These are phyloP conservation scores for Medicago ruthenica DNA, from an alignment of 306 rosid genomes.

Conservation along the genomic window DNA sequence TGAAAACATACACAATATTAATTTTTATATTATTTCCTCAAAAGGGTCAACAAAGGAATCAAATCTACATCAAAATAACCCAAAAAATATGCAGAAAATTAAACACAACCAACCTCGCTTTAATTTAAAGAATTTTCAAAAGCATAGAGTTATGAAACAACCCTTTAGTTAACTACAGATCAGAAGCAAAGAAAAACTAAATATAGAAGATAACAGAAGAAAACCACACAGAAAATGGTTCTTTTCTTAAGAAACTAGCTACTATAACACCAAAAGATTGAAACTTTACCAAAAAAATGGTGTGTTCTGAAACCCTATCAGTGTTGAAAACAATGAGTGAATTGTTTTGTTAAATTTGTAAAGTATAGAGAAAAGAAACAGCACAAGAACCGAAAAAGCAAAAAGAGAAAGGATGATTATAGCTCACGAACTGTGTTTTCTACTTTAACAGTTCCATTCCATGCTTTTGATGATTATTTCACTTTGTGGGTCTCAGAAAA, in stretches of 20 bases:
- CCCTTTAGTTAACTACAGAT: constrained; percentile 44
- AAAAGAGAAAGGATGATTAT: constrained; percentile 44
- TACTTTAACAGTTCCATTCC: constrained; percentile 52
- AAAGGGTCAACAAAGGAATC: constrained; percentile 29
- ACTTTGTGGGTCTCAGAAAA: constrained; percentile 53
- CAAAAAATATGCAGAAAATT: constrained; percentile 13
- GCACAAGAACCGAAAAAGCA: constrained; percentile 46
- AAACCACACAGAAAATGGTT: constrained; percentile 20
- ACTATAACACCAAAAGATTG: constrained; percentile 26
- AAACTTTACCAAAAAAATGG: constrained; percentile 49
- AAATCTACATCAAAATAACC: constrained; percentile 40
- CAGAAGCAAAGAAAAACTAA: constrained; percentile 32
- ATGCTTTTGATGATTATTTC: constrained; percentile 49
- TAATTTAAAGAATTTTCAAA: constrained; percentile 40
- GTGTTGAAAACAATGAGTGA: constrained; percentile 47
- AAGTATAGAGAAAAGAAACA: constrained; percentile 43
- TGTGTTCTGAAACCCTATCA: constrained; percentile 6
- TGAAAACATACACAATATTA: not conserved
- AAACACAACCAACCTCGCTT: not conserved
- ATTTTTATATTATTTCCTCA: constrained; percentile 24
- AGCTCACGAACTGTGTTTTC: constrained; percentile 52
- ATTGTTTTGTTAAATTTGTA: constrained; percentile 39
- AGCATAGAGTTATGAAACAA: constrained; percentile 25
- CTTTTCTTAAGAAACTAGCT: constrained; percentile 18
- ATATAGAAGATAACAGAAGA: not conserved